Evolutionary conservation across 345 rosid genomes (phyloP).

Genomic region (Salix koriyanagi): DNA sequence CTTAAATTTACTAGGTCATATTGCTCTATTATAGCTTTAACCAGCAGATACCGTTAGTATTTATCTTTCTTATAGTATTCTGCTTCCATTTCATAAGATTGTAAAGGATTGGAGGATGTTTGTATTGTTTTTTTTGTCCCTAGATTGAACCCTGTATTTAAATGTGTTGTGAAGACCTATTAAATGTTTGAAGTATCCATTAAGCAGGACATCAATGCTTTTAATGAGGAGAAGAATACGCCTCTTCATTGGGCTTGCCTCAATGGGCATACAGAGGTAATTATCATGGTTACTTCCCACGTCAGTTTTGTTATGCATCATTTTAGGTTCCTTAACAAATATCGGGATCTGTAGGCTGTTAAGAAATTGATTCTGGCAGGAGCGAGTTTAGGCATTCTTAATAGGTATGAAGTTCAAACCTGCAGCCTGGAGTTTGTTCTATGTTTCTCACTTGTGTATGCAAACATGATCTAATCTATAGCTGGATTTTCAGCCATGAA

Average conservation of each 20-base stretch:
- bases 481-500: slow-evolving; percentile 57
- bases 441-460: neutral
- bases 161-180: neutral
- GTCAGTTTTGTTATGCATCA: neutral
- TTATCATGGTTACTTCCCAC: neutral
- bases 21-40: neutral
- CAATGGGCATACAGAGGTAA: slow-evolving; percentile 80
- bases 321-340: slow-evolving; percentile 2
- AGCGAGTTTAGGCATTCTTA: slow-evolving; percentile 65
- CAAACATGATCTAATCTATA: neutral
- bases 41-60: neutral
- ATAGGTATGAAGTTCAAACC: slow-evolving; percentile 41
- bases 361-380: slow-evolving; percentile 69
- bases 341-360: slow-evolving; percentile 51
- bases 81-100: neutral
- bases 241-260: slow-evolving; percentile 94
- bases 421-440: neutral
- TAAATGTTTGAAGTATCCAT: slow-evolving; percentile 3
- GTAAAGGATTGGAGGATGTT: neutral
- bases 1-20: neutral
- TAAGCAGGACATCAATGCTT: slow-evolving; percentile 62
- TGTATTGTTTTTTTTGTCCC: neutral
- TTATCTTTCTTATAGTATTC: neutral
- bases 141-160: neutral
- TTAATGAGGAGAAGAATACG: slow-evolving; percentile 71